These are phyloP conservation scores for Pyricularia sp. DNA, from an alignment of 2,329 filamentous ascomycete species.

Conservation along the genomic window DNA sequence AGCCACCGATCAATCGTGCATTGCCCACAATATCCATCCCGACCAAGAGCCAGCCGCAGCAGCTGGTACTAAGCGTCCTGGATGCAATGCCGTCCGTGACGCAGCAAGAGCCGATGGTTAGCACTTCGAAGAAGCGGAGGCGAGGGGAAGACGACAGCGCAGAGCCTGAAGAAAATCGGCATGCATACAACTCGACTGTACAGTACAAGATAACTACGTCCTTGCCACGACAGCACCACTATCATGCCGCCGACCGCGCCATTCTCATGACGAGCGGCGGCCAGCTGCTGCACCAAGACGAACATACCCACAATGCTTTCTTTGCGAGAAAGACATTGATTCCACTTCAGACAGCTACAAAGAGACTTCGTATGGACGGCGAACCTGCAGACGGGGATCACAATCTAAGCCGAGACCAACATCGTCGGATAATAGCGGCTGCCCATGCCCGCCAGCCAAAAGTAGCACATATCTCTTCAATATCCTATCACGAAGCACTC, in stretches of 20 bases:
- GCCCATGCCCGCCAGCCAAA: background rate
- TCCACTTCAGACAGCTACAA: background rate
- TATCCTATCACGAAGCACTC: background rate
- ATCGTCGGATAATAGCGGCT: background rate
- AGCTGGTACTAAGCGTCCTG: background rate
- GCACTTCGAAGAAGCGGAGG: slow-evolving; percentile 22
- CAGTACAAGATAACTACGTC: background rate
- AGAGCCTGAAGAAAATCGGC: slow-evolving; percentile 4
- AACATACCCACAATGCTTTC: background rate
- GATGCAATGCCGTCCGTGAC: slow-evolving; percentile 23
- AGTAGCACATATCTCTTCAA: background rate
- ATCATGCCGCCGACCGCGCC: background rate
- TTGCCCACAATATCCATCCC: background rate
- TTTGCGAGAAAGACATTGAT: background rate
- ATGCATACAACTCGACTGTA: background rate
- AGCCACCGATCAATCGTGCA: background rate
- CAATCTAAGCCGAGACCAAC: background rate
- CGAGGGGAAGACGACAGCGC: slow-evolving; percentile 17
- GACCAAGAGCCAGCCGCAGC: background rate
- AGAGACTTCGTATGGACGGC: slow-evolving; percentile 6
- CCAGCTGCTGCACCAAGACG: background rate
- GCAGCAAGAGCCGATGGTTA: slow-evolving; percentile 16
- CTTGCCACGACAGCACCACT: background rate
- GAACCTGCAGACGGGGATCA: background rate
- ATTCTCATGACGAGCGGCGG: background rate